Conservation (phyloP, 345 rosid species). For the Cochlearia excelsa region DNA sequence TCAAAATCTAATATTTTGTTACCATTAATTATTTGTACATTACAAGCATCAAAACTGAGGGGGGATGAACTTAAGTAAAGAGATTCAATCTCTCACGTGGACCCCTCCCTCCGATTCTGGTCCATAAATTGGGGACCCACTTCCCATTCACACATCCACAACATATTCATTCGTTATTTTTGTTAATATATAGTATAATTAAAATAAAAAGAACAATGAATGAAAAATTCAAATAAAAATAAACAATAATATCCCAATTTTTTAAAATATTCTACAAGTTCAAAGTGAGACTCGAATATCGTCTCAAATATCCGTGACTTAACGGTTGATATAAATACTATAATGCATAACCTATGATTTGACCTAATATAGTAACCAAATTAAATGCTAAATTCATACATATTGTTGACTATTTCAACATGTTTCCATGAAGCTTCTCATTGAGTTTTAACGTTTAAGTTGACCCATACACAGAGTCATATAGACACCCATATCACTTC, state of each 20-base stretch:
- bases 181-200: constrained; percentile 9
- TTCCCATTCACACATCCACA: constrained; percentile 41
- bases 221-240: too few species aligned
- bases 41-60: constrained; percentile 44
- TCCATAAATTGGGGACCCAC: constrained; percentile 34
- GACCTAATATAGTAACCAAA: constrained; percentile 30
- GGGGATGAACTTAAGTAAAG: constrained; percentile 64
- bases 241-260: too few species aligned
- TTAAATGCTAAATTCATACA: constrained; percentile 7
- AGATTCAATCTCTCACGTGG: constrained; percentile 64
- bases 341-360: not conserved
- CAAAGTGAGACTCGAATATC: too few species aligned
- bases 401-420: not conserved
- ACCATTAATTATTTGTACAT: not conserved
- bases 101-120: constrained; percentile 38
- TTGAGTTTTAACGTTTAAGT: constrained; percentile 11
- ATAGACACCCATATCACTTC: constrained; percentile 27
- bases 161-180: constrained; percentile 33
- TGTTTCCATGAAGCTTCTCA: constrained; percentile 28
- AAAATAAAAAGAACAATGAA: too few species aligned
- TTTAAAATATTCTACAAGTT: too few species aligned
- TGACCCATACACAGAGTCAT: constrained; percentile 31
- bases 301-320: too few species aligned
- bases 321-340: too few species aligned
- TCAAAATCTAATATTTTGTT: constrained; percentile 4